Evolutionary conservation across 495 filamentous ascomycete species (phyloP), one percentile per base, ranked within the genome.

Genomic region (Echria macrotheca): DNA sequence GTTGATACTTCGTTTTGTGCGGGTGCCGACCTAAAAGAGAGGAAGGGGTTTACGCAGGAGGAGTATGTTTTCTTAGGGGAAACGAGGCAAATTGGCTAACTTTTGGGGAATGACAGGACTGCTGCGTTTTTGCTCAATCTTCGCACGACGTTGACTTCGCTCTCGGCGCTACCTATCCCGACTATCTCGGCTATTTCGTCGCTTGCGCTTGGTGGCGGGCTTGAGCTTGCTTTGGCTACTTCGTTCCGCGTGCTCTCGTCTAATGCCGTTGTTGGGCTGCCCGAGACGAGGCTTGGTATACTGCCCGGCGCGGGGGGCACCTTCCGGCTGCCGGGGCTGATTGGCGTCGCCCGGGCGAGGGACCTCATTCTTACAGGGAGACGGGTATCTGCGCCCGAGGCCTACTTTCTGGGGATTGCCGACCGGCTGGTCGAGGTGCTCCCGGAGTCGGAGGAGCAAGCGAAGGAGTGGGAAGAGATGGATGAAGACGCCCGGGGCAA

Each of bases 261-360:
- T 10, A 80, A 76, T 33, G 83, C 86, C 18, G 69, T 73, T 37
- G 81, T 98, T 47, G 91, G 80, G 1, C 77, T 98, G 2, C 93
- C 93, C 2, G 93, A 98, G 59, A 96, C 93, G 0, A 71, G 89
- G 0, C 77, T 98, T 1, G 93, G 84, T 18, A 97, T 98, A 58
- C 85, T 97, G 49, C 93, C 93, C 5, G 93, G 93, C 35, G 94
- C 93, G 0, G 93, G 93, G 5, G 93, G 93, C 14, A 96, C 90
- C 0, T 90, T 87, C 62, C 82, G 93, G 4, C 76, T 98, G 0
- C 89, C 87, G 0, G 67, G 66, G 0, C 58, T 97, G 12, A 82
- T 97, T 44, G 94, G 93, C 4, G 63, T 80, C 4, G 65, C 72
- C 6, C 78, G 86, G 18, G 93, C 93, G 5, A 71, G 89, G 36